A percentile compares a stretch with the other conserved stretches of the same genome.
Evolutionary conservation across 345 rosid species (phyloP).

Genomic region (Syzygium aqueum): DNA sequence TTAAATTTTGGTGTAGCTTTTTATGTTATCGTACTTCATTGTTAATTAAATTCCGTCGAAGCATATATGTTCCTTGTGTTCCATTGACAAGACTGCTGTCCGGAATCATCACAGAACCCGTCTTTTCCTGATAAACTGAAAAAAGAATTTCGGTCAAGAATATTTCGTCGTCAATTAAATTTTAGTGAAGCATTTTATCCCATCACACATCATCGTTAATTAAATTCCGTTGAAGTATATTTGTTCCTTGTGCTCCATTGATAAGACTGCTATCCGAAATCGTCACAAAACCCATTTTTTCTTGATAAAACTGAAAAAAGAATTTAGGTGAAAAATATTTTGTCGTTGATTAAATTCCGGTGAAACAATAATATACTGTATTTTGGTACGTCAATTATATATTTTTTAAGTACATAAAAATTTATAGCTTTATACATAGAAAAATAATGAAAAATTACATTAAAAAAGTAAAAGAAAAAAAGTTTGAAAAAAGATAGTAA

Average conservation of each 20-base stretch:
- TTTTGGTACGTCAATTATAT: background rate
- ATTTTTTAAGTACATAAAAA: too few relatives aligned
- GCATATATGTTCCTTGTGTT: background rate
- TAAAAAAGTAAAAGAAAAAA: too few relatives aligned
- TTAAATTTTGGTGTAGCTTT: background rate
- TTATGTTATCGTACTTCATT: background rate
- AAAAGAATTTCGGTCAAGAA: background rate
- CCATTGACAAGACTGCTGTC: background rate
- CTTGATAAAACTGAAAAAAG: rapidly evolving
- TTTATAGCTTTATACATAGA: too few relatives aligned
- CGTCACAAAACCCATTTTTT: rapidly evolving
- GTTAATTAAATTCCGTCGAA: background rate
- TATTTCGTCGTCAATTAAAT: background rate
- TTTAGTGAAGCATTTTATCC: rapidly evolving
- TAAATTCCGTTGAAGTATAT: too few relatives aligned
- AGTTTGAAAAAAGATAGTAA: background rate
- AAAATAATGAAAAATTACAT: too few relatives aligned
- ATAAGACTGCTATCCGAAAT: too few relatives aligned
- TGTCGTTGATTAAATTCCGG: rapidly evolving
- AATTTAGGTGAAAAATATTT: background rate
- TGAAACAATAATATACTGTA: too few relatives aligned
- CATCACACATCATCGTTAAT: too few relatives aligned
- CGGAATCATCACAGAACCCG: background rate
- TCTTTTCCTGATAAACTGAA: background rate
- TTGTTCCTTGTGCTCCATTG: background rate